Conservation (phyloP, 345 rosid genomes). For the Excoecaria cochinchinensis region DNA sequence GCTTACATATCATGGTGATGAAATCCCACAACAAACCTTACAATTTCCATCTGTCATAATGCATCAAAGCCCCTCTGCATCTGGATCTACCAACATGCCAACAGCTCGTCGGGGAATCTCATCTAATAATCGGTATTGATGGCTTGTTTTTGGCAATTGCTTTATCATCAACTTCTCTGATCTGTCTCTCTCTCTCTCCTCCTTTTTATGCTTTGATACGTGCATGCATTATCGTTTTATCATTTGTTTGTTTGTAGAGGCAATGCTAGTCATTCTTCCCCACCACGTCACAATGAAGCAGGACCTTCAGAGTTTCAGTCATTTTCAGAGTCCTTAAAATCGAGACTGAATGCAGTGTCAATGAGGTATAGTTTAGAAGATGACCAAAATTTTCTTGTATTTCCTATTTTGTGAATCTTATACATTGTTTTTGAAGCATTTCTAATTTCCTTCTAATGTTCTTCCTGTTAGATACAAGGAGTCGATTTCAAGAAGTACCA, state of each 20-base stretch:
- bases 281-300: constrained; percentile 58
- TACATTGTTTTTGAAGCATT: not conserved
- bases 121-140: constrained; percentile 41
- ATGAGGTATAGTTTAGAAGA: constrained; percentile 45
- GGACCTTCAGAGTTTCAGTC: constrained; percentile 89
- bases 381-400: not conserved
- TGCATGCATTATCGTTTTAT: not conserved
- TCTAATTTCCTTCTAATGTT: constrained; percentile 8
- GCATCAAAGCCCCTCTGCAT: constrained; percentile 33
- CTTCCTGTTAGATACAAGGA: constrained; percentile 28
- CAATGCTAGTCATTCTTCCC: constrained; percentile 32
- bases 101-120: constrained; percentile 38
- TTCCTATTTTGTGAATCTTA: too few relatives aligned
- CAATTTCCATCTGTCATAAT: constrained; percentile 28
- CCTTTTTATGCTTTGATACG: not conserved
- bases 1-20: constrained; percentile 25
- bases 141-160: not conserved
- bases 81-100: constrained; percentile 34
- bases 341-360: constrained; percentile 76
- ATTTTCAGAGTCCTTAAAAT: constrained; percentile 78
- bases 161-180: not conserved
- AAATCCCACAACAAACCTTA: constrained; percentile 24
- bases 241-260: constrained; percentile 18
- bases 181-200: not conserved
- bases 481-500: constrained; percentile 32